A percentile compares a stretch with the other conserved stretches of the same genome.
These are phyloP conservation scores for Pisolithus tinctorius DNA, from an alignment of 768 basidiomycete species.

Conservation along the genomic window DNA sequence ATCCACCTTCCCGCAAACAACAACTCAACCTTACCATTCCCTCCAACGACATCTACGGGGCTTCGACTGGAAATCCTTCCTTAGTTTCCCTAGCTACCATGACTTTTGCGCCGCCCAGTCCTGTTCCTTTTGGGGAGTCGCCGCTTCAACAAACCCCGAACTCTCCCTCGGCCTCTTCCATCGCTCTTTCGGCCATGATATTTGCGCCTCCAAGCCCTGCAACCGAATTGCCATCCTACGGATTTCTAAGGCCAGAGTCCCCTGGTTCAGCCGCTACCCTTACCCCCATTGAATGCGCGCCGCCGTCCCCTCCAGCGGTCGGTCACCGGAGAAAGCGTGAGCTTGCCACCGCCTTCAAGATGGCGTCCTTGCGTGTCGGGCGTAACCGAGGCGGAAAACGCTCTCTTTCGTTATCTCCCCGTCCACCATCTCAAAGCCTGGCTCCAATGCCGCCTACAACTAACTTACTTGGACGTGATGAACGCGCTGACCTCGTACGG, in stretches of 20 bases:
- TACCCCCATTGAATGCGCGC: slow-evolving; percentile 24
- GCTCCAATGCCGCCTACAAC: slow-evolving; percentile 53
- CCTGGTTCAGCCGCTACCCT: slow-evolving; percentile 22
- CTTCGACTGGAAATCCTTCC: slow-evolving; percentile 11
- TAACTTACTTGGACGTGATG: slow-evolving; percentile 55
- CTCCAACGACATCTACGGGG: slow-evolving; percentile 15
- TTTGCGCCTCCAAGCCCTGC: slow-evolving; percentile 25
- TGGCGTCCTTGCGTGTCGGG: slow-evolving; percentile 32
- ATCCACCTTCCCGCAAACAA: slow-evolving; percentile 2
- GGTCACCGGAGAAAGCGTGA: slow-evolving; percentile 31
- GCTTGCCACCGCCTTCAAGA: slow-evolving; percentile 41
- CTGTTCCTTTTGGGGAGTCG: slow-evolving; percentile 6
- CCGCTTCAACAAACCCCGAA: slow-evolving; percentile 5
- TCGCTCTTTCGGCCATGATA: slow-evolving; percentile 21
- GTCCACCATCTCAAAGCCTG: slow-evolving; percentile 4
- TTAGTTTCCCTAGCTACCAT: slow-evolving; percentile 24
- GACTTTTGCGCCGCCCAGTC: slow-evolving; percentile 26
- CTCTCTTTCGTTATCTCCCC: slow-evolving; percentile 25
- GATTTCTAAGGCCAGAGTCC: slow-evolving; percentile 12
- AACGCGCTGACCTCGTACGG: slow-evolving; percentile 66
- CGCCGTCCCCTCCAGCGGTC: slow-evolving; percentile 9
- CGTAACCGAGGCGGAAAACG: slow-evolving; percentile 18
- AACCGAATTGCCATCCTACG: slow-evolving; percentile 4
- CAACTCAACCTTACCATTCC: slow-evolving; percentile 14
- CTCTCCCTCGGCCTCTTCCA: slow-evolving; percentile 10